Percentiles rank a stretch among this genome's conserved stretches.
Evolutionary conservation across 1,284 basidiomycete species (phyloP).

Genomic region (Microbotryum scabiosae): DNA sequence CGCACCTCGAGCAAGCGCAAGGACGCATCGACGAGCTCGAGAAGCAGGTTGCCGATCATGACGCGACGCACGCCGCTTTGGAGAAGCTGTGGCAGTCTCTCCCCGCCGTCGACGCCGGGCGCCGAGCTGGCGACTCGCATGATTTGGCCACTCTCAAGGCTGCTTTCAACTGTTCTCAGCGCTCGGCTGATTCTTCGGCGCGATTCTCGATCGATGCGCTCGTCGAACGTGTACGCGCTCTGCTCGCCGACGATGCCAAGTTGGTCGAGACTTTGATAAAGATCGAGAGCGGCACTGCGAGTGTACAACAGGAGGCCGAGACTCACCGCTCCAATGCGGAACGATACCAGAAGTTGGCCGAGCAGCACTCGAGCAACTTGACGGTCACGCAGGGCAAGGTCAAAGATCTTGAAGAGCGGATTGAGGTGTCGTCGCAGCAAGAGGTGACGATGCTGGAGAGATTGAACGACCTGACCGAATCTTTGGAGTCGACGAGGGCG

Average conservation of each 20-base stretch:
- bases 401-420: conserved; percentile 29
- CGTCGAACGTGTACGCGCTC: conserved; percentile 10
- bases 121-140: conserved; percentile 3
- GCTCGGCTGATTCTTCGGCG: conserved; percentile 1
- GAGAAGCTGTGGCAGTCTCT: conserved; percentile 13
- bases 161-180: conserved; percentile 11
- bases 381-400: conserved; percentile 13
- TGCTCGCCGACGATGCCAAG: conserved; percentile 13
- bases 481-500: conserved; percentile 18
- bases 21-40: not conserved
- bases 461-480: conserved; percentile 31
- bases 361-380: too few relatives aligned
- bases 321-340: too few relatives aligned
- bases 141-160: conserved; percentile 18
- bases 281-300: conserved; percentile 8
- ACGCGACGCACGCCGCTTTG: conserved; percentile 6
- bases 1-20: conserved; percentile 11
- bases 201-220: conserved; percentile 20
- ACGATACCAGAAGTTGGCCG: too few relatives aligned
- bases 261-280: conserved; percentile 12
- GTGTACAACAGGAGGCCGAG: too few relatives aligned
- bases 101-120: not conserved
- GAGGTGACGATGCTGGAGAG: conserved; percentile 32
- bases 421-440: conserved; percentile 22
- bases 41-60: conserved; percentile 5